Conservation (phyloP, 768 basidiomycete genomes). For the Hydnum rufescens region DNA sequence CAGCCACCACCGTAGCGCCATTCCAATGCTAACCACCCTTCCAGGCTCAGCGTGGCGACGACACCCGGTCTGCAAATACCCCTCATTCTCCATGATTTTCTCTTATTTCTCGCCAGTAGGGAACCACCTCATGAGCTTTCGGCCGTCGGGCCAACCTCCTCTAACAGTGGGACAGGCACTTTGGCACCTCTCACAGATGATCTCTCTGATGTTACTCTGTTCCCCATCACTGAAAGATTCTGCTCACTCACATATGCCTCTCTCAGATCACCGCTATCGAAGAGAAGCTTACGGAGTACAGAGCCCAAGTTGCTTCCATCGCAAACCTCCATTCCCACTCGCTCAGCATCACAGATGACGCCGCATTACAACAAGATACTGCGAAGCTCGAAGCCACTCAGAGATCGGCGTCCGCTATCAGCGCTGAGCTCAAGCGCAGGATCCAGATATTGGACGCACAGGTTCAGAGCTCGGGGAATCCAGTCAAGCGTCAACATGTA, state of each 20-base stretch:
- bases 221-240: too few relatives aligned
- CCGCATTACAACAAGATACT: conserved; percentile 36
- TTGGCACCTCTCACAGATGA: neutral
- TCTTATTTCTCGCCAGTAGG: too few relatives aligned
- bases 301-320: conserved; percentile 30
- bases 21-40: too few relatives aligned
- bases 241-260: too few relatives aligned
- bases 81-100: too few relatives aligned
- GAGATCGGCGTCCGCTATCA: neutral
- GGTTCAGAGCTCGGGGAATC: neutral
- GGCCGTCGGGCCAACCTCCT: neutral
- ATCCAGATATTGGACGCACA: neutral
- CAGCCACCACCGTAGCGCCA: too few relatives aligned
- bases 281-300: neutral
- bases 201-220: neutral
- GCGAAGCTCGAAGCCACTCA: conserved; percentile 30
- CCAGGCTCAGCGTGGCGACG: too few relatives aligned
- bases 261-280: neutral
- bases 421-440: neutral
- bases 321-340: conserved; percentile 55
- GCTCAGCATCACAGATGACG: conserved; percentile 58
- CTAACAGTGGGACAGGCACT: neutral
- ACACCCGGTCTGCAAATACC: too few relatives aligned
- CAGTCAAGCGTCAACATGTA: neutral
- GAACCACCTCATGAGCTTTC: neutral